Evolutionary conservation across 1,284 basidiomycete species (phyloP).

Genomic region (Leccinum glutinopallens): DNA sequence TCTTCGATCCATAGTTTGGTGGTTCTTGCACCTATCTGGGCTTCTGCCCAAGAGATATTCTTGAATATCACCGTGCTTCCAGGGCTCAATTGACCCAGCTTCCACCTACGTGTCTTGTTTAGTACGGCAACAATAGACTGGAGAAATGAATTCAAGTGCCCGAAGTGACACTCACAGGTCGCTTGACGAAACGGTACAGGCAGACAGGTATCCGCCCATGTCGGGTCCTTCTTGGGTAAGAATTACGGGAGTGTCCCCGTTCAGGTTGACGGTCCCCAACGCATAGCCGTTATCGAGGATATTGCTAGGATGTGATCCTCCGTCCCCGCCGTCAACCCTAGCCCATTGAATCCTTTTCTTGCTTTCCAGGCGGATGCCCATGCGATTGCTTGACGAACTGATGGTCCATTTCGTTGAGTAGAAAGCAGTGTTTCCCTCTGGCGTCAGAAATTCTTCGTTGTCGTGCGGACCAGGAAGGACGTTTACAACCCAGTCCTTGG

Average conservation of each 20-base stretch:
- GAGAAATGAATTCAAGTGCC: not conserved
- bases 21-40: conserved; percentile 33
- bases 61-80: conserved; percentile 54
- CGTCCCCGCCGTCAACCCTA: conserved; percentile 63
- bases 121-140: conserved; percentile 1
- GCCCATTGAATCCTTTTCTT: conserved; percentile 56
- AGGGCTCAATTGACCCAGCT: conserved; percentile 61
- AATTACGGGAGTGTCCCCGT: conserved; percentile 75
- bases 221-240: conserved; percentile 64
- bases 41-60: conserved; percentile 46
- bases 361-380: conserved; percentile 55
- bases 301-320: conserved; percentile 73
- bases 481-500: conserved; percentile 51
- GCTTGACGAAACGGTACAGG: conserved; percentile 53
- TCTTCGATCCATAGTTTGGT: conserved; percentile 37
- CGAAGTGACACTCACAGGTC: conserved; percentile 45
- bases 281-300: conserved; percentile 72
- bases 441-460: conserved; percentile 57
- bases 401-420: conserved; percentile 55
- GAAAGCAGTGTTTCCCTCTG: conserved; percentile 49
- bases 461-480: conserved; percentile 68
- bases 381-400: conserved; percentile 60
- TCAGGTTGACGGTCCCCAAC: conserved; percentile 61
- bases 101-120: conserved; percentile 50
- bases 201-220: conserved; percentile 64